Evolutionary conservation across 768 basidiomycete genomes (phyloP).

Genomic region (Suillus weaverae): DNA sequence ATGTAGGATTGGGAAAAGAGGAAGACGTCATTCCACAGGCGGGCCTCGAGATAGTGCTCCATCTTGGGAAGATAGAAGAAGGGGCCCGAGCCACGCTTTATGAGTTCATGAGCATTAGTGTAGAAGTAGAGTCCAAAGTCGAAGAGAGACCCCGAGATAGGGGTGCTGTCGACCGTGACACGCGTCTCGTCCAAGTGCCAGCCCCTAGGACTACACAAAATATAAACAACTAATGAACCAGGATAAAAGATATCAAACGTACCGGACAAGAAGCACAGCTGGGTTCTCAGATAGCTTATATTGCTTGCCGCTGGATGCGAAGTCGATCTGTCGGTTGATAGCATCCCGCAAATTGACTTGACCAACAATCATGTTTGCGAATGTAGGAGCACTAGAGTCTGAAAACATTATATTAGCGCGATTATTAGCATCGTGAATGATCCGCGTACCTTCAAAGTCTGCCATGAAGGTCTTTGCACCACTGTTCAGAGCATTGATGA

Average conservation of each 20-base stretch:
- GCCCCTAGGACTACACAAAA: conserved; percentile 74
- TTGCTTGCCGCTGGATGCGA: conserved; percentile 79
- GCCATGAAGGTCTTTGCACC: conserved; percentile 99
- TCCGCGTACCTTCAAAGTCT: conserved; percentile 84
- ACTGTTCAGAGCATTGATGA: conserved; percentile 94
- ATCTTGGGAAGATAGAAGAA: conserved; percentile 99
- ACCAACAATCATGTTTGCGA: conserved; percentile 88
- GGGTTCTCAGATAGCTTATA: conserved; percentile 90
- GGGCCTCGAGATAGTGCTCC: conserved; percentile 96
- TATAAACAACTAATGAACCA: conserved; percentile 3
- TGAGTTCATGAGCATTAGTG: conserved; percentile 93
- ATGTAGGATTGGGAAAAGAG: conserved; percentile 90
- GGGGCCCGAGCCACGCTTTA: conserved; percentile 84
- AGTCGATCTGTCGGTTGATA: conserved; percentile 83
- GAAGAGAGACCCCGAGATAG: conserved; percentile 91
- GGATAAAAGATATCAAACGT: conserved; percentile 20
- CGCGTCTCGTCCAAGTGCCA: conserved; percentile 99
- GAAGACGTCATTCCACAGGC: conserved; percentile 98
- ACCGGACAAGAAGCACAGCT: conserved; percentile 92
- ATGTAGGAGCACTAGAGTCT: conserved; percentile 96
- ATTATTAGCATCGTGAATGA: too few relatives aligned
- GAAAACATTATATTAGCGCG: conserved; percentile 11
- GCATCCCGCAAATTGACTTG: conserved; percentile 96
- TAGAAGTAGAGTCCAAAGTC: conserved; percentile 98
- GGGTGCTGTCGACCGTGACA: conserved; percentile 82